Percentiles rank a stretch among this genome's conserved stretches.
Conservation (phyloP, 2,329 filamentous ascomycete species). For the Cercospora zeae-maydis region DNA sequence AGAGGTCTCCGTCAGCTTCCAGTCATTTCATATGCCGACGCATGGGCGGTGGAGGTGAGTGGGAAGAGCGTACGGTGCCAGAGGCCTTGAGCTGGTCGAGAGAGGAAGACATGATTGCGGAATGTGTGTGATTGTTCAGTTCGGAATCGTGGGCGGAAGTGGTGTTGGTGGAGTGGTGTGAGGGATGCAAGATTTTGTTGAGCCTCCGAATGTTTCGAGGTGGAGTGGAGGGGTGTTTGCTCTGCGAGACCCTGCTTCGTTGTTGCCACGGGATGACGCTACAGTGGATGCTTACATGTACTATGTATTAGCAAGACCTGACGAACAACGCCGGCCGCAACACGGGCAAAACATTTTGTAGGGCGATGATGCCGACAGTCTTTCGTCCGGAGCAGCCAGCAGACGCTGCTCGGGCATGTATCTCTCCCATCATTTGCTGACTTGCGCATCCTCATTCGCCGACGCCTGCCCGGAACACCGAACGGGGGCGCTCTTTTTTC, state of each 20-base stretch:
- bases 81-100: constrained; percentile 95
- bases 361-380: neutral
- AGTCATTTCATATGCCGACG: constrained; percentile 22
- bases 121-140: neutral
- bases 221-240: constrained; percentile 1
- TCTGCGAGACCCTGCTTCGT: neutral
- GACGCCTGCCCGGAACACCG: neutral
- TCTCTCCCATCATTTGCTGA: neutral
- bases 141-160: neutral
- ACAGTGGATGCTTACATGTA: constrained; percentile 1
- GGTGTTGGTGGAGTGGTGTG: neutral
- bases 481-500: neutral
- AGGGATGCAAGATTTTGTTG: constrained; percentile 7
- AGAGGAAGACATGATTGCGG: constrained; percentile 68
- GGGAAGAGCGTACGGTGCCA: constrained; percentile 74
- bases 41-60: neutral
- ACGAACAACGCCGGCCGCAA: neutral
- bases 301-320: constrained; percentile 6
- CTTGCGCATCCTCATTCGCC: neutral
- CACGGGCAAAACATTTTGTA: neutral
- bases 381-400: neutral
- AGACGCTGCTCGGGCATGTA: neutral
- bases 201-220: neutral
- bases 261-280: constrained; percentile 4
- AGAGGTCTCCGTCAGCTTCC: constrained; percentile 25